A percentile compares a stretch with the other conserved stretches of the same genome.
These are phyloP conservation scores for Zasmidium angulare DNA, from an alignment of 2,329 filamentous ascomycete genomes.

Conservation along the genomic window DNA sequence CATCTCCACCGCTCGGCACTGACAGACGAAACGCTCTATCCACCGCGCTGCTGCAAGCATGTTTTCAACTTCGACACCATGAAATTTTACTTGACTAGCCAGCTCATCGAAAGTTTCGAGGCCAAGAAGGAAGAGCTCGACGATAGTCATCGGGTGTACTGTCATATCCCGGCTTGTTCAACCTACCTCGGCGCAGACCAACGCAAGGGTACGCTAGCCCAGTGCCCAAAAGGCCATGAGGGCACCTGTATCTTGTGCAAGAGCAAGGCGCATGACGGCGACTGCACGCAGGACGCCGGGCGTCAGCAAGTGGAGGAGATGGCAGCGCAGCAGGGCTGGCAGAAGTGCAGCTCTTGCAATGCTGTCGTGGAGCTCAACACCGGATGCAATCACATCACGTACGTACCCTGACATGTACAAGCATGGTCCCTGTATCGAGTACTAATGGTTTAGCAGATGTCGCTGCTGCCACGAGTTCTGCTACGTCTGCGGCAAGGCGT, in stretches of 20 bases:
- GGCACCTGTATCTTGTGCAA: slow-evolving; percentile 10
- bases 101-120: not conserved
- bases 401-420: not conserved
- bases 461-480: slow-evolving; percentile 14
- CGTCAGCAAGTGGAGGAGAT: not conserved
- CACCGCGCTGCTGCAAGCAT: slow-evolving; percentile 14
- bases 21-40: slow-evolving; percentile 9
- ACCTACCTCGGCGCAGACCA: slow-evolving; percentile 2
- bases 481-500: slow-evolving; percentile 11
- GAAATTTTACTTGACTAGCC: not conserved
- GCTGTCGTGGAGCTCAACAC: slow-evolving; percentile 4
- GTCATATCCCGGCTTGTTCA: slow-evolving; percentile 10
- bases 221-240: not conserved
- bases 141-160: slow-evolving; percentile 15
- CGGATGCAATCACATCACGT: slow-evolving; percentile 20
- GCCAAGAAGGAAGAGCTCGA: slow-evolving; percentile 14
- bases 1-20: slow-evolving; percentile 5
- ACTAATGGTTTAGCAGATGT: slow-evolving; percentile 2
- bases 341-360: slow-evolving; percentile 6
- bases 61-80: not conserved
- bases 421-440: no score
- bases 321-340: slow-evolving; percentile 10
- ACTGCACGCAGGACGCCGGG: slow-evolving; percentile 7
- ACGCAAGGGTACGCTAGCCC: not conserved
- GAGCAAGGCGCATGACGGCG: not conserved